Base-by-base conservation (phyloP, 441 rosid species). In the Theobroma grandiflorum region DNA sequence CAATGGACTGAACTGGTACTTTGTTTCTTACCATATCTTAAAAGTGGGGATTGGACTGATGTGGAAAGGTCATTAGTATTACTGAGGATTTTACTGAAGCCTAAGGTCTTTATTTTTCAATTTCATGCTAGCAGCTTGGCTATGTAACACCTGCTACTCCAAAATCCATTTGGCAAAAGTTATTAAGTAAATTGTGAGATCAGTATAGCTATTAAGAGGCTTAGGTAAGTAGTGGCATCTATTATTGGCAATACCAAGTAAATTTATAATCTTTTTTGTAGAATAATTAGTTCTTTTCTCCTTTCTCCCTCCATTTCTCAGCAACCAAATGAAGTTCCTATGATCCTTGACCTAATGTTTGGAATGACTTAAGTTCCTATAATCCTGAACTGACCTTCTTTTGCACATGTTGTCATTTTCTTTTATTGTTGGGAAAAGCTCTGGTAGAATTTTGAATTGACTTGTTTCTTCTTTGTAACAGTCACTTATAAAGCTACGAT, bases 401-500 rank as follows among this genome's bases (percentile, higher is more conserved):
- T 40, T 57, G 14, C 15, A 35, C 7, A 9, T 35, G 42, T 75
- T 3, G 18, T 15, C 47, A 47, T 49, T 63, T 26, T 33, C 26
- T 65, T 11, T 37, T 15, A 7, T 11, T 9, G 6, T 64, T 64
- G 64, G 37, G 22, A 43, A 38, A 68, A 52, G 64, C 53, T 8
- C 22, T 16, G 2, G 66, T 61, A 47, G 35, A 20, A 61, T 52
- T 31, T 45, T 53, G 40, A 40, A 37, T 26, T 84, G 78, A 66
- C 33, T 1, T 59, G 53, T 31, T 20, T 35, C 70, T 64, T 53
- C 71, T 55, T 78, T 20, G 74, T 72, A 18, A 26, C 83, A 97
- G 97, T 94, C 92, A 0, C 89, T 97, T 20, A 94, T 96, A 6
- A 97, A 97, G 91, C 88, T 97, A 80, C 86, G 99, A 49, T 92